These are phyloP conservation scores for Dioszegia crocea DNA, from an alignment of 768 basidiomycete species.

Conservation along the genomic window DNA sequence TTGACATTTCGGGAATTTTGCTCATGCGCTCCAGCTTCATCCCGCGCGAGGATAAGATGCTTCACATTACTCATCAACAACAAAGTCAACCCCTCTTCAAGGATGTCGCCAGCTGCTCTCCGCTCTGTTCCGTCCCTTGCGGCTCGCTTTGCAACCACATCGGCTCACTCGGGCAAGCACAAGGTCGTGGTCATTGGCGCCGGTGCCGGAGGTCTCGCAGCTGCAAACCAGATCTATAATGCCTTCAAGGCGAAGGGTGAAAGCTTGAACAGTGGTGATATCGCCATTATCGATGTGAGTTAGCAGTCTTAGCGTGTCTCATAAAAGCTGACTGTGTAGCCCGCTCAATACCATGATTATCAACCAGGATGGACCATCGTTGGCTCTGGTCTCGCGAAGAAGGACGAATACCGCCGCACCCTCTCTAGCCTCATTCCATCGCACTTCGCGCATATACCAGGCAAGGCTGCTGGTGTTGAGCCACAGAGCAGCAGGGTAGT, in stretches of 20 bases:
- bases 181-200: conserved; percentile 83
- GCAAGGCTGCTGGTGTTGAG: conserved; percentile 68
- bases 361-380: conserved; percentile 97
- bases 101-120: conserved; percentile 2
- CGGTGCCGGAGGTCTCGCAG: conserved; percentile 74
- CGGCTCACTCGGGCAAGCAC: conserved; percentile 52
- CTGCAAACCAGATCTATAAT: conserved; percentile 13
- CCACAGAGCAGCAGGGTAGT: conserved; percentile 70
- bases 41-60: too few relatives aligned
- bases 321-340: conserved; percentile 30
- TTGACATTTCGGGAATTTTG: too few relatives aligned
- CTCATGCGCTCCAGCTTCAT: too few relatives aligned
- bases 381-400: conserved; percentile 74
- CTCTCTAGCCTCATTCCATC: conserved; percentile 68
- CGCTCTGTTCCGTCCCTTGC: conserved; percentile 1
- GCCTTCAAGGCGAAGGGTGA: conserved; percentile 58
- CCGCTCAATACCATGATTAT: conserved; percentile 76
- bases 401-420: conserved; percentile 60
- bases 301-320: not conserved
- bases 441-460: conserved; percentile 66
- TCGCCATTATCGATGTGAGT: conserved; percentile 71
- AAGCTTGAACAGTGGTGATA: conserved; percentile 65
- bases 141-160: conserved; percentile 40
- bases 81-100: not conserved
- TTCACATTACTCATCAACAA: not conserved